phyloP scores from a whole-genome alignment of 805 yeast genomes.

The Grigorovia jiainica region DNA sequence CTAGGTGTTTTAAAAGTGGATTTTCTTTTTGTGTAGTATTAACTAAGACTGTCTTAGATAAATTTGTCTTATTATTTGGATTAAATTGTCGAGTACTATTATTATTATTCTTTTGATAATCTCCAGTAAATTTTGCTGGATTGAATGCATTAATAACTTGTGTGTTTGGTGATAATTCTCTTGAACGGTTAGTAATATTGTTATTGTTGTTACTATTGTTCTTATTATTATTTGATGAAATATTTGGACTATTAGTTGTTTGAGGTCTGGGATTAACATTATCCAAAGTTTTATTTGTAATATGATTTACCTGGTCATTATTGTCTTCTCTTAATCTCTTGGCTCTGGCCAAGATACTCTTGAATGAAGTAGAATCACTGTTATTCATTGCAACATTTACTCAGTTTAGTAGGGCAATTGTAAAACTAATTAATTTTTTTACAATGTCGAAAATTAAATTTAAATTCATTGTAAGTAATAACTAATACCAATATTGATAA shows the following conservation, averaged over 20 bases:
- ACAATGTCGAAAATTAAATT: too few relatives aligned
- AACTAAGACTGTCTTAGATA: conserved; percentile 38
- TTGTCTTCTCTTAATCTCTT: conserved; percentile 44
- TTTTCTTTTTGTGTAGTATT: conserved; percentile 64
- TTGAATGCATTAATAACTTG: conserved; percentile 14
- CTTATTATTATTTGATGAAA: not conserved
- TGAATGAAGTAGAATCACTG: conserved; percentile 53
- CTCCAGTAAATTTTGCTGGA: conserved; percentile 11
- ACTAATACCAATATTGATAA: not conserved
- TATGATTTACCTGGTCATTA: conserved; percentile 5
- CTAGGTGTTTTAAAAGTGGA: conserved; percentile 50
- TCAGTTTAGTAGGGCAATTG: too few relatives aligned
- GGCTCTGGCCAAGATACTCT: conserved; percentile 64
- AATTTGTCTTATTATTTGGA: not conserved
- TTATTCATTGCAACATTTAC: conserved; percentile 24
- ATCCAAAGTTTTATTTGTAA: not conserved
- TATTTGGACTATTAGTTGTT: too few relatives aligned
- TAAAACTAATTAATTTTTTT: too few relatives aligned
- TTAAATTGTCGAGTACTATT: not conserved
- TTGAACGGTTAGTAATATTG: not conserved
- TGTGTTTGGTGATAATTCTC: not conserved
- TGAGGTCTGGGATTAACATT: too few relatives aligned
- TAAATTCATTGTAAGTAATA: conserved; percentile 14
- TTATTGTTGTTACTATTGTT: not conserved
- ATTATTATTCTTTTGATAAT: too few relatives aligned